phyloP scores from a whole-genome alignment of 352 stramenopile species.

The Plasmopara viticola region DNA sequence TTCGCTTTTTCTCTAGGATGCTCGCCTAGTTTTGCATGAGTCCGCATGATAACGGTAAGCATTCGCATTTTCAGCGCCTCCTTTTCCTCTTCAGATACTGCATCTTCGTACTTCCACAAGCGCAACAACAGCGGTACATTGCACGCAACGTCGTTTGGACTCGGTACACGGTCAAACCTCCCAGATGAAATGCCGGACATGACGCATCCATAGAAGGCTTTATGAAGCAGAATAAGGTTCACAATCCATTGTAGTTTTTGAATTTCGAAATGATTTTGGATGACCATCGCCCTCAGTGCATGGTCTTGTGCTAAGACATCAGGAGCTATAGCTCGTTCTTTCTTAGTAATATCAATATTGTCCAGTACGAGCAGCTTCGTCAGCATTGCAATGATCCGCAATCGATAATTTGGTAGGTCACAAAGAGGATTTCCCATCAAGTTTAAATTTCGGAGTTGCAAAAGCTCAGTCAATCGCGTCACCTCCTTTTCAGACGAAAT shows the following conservation, averaged over 20 bases:
- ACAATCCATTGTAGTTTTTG: slow-evolving; percentile 58
- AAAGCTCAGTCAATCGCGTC: slow-evolving; percentile 26
- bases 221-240: slow-evolving; percentile 40
- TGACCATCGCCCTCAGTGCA: slow-evolving; percentile 38
- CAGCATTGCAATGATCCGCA: slow-evolving; percentile 48
- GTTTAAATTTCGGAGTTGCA: slow-evolving; percentile 56
- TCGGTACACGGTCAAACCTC: slow-evolving; percentile 53
- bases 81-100: slow-evolving; percentile 21
- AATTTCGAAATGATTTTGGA: slow-evolving; percentile 65
- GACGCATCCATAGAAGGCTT: slow-evolving; percentile 53
- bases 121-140: slow-evolving; percentile 37
- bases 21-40: slow-evolving; percentile 42
- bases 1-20: slow-evolving; percentile 65
- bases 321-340: slow-evolving; percentile 47
- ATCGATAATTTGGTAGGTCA: slow-evolving; percentile 62
- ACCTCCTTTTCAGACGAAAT: slow-evolving; percentile 42
- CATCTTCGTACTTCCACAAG: slow-evolving; percentile 47
- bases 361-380: slow-evolving; percentile 51
- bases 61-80: slow-evolving; percentile 50
- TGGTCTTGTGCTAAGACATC: slow-evolving; percentile 50
- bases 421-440: slow-evolving; percentile 70
- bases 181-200: slow-evolving; percentile 29
- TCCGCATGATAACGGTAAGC: slow-evolving; percentile 56
- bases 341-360: slow-evolving; percentile 43
- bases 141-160: slow-evolving; percentile 30